Conservation (phyloP, 352 stramenopile species). For the Pythium rhizo-oryzae region DNA sequence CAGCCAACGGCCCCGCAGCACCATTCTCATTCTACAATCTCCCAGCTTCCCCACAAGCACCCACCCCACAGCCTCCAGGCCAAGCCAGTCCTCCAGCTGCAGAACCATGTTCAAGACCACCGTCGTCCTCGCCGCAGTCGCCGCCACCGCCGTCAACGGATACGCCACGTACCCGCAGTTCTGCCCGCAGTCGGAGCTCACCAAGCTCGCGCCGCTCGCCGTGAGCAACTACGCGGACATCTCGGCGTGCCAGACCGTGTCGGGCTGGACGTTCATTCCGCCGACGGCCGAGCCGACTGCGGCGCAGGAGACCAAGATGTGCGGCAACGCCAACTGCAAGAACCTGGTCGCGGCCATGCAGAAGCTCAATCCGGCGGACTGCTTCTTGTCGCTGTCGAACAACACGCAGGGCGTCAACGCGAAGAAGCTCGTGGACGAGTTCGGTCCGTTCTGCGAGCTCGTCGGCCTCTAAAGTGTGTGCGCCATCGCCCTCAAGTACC, state of each 20-base stretch:
- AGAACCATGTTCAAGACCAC: slow-evolving; percentile 29
- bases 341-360: slow-evolving; percentile 33
- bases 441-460: slow-evolving; percentile 27
- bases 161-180: slow-evolving; percentile 20
- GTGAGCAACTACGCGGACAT: slow-evolving; percentile 20
- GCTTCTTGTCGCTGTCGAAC: slow-evolving; percentile 32
- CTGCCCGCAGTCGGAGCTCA: slow-evolving; percentile 19
- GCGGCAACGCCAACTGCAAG: slow-evolving; percentile 30
- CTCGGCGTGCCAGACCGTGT: slow-evolving; percentile 30
- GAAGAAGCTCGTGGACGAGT: slow-evolving; percentile 40
- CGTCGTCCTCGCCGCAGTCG: slow-evolving; percentile 21
- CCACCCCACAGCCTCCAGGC: not conserved
- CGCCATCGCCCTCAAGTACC: not conserved
- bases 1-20: too few species aligned
- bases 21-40: not conserved
- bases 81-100: not conserved
- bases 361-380: slow-evolving; percentile 29
- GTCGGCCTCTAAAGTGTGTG: slow-evolving; percentile 2
- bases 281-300: slow-evolving; percentile 31
- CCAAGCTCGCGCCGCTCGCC: slow-evolving; percentile 24
- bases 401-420: slow-evolving; percentile 33
- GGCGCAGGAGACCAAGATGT: slow-evolving; percentile 35
- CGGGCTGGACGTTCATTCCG: slow-evolving; percentile 38
- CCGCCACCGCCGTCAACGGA: slow-evolving; percentile 13
- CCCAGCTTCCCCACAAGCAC: not conserved